A percentile compares a stretch with the other conserved stretches of the same genome.
Conservation (phyloP, 208 protist genomes). For the Acanthamoeba castellanii region DNA sequence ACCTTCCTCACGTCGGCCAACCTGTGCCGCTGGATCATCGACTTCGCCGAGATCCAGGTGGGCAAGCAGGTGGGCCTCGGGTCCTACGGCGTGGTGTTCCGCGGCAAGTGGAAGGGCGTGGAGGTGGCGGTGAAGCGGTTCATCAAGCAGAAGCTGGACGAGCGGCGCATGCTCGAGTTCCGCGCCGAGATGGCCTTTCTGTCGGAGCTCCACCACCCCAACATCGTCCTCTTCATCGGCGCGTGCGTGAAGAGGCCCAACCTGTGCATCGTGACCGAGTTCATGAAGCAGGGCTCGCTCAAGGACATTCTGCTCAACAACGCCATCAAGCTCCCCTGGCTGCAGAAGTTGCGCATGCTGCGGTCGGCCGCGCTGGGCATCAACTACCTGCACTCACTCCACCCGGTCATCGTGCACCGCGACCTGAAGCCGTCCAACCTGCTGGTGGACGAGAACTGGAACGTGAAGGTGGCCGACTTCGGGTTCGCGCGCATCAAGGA, state of each 20-base stretch:
- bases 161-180: conserved; percentile 59
- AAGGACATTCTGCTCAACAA: conserved; percentile 40
- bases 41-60: conserved; percentile 43
- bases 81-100: conserved; percentile 53
- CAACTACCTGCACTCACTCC: conserved; percentile 85
- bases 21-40: conserved; percentile 65
- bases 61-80: conserved; percentile 60
- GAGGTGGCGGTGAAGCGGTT: conserved; percentile 71
- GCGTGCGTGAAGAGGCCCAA: conserved; percentile 71
- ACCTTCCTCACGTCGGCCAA: conserved; percentile 63
- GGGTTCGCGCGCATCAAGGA: conserved; percentile 70
- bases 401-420: conserved; percentile 85
- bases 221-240: conserved; percentile 71
- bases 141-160: conserved; percentile 73
- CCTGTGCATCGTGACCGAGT: conserved; percentile 72
- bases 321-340: conserved; percentile 73
- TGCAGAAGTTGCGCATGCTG: conserved; percentile 39
- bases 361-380: conserved; percentile 80
- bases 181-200: conserved; percentile 74
- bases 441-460: conserved; percentile 84
- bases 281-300: conserved; percentile 45
- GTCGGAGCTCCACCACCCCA: conserved; percentile 66
- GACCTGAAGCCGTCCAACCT: conserved; percentile 85
- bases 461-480: conserved; percentile 82
- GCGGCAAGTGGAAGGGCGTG: conserved; percentile 67